Evolutionary conservation across 129 eudicot species (phyloP).

Genomic region (Escallonia herrerae): DNA sequence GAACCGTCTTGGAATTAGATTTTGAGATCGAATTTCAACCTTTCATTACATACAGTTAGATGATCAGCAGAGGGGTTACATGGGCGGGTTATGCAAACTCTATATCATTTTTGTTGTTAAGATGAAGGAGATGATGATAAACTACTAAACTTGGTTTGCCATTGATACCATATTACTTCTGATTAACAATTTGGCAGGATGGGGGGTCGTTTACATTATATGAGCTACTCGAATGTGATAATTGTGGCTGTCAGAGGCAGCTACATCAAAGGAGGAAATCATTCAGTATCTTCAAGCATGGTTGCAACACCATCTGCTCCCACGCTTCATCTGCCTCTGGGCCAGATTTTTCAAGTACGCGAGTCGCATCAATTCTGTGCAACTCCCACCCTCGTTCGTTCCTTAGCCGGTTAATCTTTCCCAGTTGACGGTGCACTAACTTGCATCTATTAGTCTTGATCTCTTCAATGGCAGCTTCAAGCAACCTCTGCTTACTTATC

Average conservation of each 20-base stretch:
- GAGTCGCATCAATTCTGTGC: slow-evolving; percentile 9
- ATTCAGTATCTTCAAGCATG: neutral
- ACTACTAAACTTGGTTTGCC: neutral
- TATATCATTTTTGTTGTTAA: too few species aligned
- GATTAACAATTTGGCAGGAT: too few species aligned
- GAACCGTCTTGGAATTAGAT: too few species aligned
- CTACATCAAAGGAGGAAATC: neutral
- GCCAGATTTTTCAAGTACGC: slow-evolving; percentile 3
- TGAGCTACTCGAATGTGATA: neutral
- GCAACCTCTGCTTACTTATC: neutral
- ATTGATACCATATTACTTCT: neutral
- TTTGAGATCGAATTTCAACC: too few species aligned
- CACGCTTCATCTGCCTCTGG: slow-evolving; percentile 9
- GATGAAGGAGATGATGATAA: too few species aligned
- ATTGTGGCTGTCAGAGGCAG: neutral
- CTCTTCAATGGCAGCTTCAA: slow-evolving; percentile 10
- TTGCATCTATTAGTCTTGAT: slow-evolving; percentile 16
- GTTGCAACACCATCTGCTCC: slow-evolving; percentile 7
- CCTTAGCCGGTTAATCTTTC: slow-evolving; percentile 18
- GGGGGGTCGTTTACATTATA: too few species aligned
- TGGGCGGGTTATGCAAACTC: too few species aligned
- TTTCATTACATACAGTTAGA: too few species aligned
- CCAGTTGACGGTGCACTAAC: slow-evolving; percentile 7
- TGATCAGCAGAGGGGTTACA: too few species aligned
- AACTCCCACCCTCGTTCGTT: slow-evolving; percentile 13